Evolutionary conservation across 208 protist genomes (phyloP).

Genomic region (Borovskyia barvae): DNA sequence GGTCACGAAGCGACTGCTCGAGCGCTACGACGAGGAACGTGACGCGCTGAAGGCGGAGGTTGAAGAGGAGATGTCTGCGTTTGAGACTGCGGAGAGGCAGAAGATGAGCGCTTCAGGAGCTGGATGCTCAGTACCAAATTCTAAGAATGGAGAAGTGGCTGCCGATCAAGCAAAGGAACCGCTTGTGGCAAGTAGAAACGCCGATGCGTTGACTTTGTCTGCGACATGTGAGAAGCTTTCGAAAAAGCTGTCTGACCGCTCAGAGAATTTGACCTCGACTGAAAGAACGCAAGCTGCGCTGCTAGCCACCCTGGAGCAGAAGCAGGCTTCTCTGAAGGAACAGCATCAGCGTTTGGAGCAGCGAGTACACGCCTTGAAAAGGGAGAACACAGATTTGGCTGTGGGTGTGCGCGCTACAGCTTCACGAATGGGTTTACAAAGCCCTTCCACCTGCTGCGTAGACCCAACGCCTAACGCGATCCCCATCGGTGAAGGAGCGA

Average conservation of each 20-base stretch:
- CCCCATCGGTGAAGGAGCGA: too few species aligned
- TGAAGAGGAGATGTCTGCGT: slow-evolving; percentile 59
- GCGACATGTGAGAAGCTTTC: too few species aligned
- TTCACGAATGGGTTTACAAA: not conserved
- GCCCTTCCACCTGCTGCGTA: not conserved
- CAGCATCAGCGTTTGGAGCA: slow-evolving; percentile 12
- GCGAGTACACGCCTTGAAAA: slow-evolving; percentile 6
- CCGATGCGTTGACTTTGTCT: too few species aligned
- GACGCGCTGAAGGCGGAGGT: slow-evolving; percentile 43
- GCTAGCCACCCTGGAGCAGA: slow-evolving; percentile 1
- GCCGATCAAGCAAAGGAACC: too few species aligned
- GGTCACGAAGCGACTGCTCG: slow-evolving; percentile 18
- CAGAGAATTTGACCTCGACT: slow-evolving; percentile 3
- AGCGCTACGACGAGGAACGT: slow-evolving; percentile 50
- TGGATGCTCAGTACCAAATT: not conserved
- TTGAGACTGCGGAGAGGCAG: slow-evolving; percentile 32
- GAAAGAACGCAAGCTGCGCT: slow-evolving; percentile 4
- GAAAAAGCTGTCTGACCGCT: slow-evolving; percentile 14
- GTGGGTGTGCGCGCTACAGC: not conserved
- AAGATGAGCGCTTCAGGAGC: slow-evolving; percentile 25
- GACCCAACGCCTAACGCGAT: too few species aligned
- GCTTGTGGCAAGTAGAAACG: too few species aligned
- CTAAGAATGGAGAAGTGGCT: too few species aligned
- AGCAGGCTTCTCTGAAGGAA: not conserved
- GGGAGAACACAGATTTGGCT: slow-evolving; percentile 3